These are phyloP conservation scores for Populus tremula DNA, from an alignment of 345 rosid species.

Conservation along the genomic window DNA sequence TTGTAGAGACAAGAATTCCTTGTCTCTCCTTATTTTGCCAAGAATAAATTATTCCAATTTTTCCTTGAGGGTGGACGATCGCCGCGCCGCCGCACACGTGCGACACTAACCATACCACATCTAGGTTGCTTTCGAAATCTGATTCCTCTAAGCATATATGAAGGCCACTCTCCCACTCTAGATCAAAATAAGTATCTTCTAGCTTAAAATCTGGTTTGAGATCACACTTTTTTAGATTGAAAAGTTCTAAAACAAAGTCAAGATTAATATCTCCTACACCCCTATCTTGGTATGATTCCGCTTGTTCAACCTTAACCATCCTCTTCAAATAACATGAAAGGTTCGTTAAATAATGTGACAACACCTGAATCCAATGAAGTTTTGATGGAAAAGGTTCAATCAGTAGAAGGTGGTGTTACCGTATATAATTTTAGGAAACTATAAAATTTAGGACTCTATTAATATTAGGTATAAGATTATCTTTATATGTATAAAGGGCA, in stretches of 20 bases:
- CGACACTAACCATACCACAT: conserved; percentile 17
- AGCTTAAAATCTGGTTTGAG: conserved; percentile 25
- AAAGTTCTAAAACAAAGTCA: conserved; percentile 18
- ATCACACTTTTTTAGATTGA: conserved; percentile 21
- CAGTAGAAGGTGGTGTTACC: not conserved
- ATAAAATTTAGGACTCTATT: too few species aligned
- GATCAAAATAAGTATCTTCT: conserved; percentile 31
- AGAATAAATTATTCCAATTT: too few species aligned
- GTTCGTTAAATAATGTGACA: conserved; percentile 15
- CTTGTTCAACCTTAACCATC: conserved; percentile 23
- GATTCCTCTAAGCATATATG: conserved; percentile 20
- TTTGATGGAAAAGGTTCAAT: conserved; percentile 17
- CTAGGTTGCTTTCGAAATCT: conserved; percentile 24
- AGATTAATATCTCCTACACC: conserved; percentile 24
- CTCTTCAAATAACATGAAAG: conserved; percentile 24
- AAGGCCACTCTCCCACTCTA: conserved; percentile 14
- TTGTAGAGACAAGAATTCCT: too few species aligned
- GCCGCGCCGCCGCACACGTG: too few species aligned
- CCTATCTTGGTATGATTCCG: conserved; percentile 30
- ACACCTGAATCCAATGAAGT: conserved; percentile 22
- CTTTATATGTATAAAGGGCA: too few species aligned
- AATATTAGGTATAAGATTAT: too few species aligned
- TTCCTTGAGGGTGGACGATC: too few species aligned
- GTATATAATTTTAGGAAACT: too few species aligned
- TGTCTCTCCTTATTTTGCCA: too few species aligned